Base-by-base conservation (phyloP, 2,329 filamentous ascomycete species). In the Fusarium veterinarium region DNA sequence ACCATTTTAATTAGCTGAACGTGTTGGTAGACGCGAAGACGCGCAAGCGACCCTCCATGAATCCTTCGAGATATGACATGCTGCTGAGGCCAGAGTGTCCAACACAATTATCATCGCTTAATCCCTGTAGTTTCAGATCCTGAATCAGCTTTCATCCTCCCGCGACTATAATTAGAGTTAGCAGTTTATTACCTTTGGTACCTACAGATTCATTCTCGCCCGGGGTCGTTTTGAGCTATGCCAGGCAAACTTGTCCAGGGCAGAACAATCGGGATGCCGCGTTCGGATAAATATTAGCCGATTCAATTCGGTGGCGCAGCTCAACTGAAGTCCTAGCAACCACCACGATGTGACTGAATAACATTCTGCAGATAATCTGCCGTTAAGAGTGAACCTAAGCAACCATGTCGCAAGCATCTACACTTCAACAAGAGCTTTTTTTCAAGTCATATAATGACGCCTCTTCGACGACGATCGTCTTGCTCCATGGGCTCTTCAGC, bases 401-500 rank as follows among this genome's bases (percentile, higher is more conserved):
- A n/a, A 37, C 1, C 4, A 68, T 68, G 64, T 12, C 42, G 23
- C 41, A 63, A 40, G 6, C 25, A 17, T 25, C 17, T 4, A 2
- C 28, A 8, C 3, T 31, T 0, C 40, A 14, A 8, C 20, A 41
- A 6, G 48, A 56, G 1, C 33, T 68, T 0, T 68, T 44, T 12
- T 68, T 63, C 13, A 25, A 12, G 7, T 68, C 65, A 6, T 51
- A 28, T 2, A 81, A 82, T 37, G 71, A 80, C 0, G 71, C 73
- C 3, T 75, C 74, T 1, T 20, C 74, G 4, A 72, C 67, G 1
- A 81, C 80, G 3, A 75, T 82, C 14, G 67, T 82, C 5, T 66
- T 82, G 2, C 74, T 83, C 10, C 81, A 83, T 48, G 76, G 79
- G 12, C 65, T 80, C 11, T 71, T 81, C 41, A 79, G 76, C 20